These are phyloP conservation scores for Protomyces inouyei DNA, from an alignment of 1,139 yeast species.

Conservation along the genomic window DNA sequence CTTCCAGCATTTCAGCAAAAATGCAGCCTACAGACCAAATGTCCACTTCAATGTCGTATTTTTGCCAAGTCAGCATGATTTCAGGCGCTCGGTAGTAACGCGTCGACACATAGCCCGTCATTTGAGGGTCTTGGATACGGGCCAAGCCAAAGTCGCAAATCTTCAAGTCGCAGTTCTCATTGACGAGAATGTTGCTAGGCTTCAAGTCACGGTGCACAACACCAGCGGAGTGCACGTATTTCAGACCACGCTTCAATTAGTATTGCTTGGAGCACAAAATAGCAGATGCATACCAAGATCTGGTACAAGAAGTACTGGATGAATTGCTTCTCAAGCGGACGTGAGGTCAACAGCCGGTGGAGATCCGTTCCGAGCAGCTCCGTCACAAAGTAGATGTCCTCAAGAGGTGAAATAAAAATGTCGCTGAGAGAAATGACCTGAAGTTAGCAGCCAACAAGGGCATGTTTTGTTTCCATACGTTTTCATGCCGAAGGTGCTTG, in stretches of 20 bases:
- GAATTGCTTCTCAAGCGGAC: constrained; percentile 93
- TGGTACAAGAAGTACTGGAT: constrained; percentile 95
- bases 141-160: constrained; percentile 97
- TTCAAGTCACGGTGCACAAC: constrained; percentile 92
- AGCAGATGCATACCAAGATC: constrained; percentile 48
- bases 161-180: constrained; percentile 83
- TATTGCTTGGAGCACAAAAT: not conserved
- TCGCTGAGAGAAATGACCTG: constrained; percentile 75
- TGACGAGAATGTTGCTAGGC: constrained; percentile 86
- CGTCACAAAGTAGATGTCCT: constrained; percentile 94
- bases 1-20: constrained; percentile 97
- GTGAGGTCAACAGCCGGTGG: constrained; percentile 79
- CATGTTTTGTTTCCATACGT: constrained; percentile 43
- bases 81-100: constrained; percentile 98
- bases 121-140: constrained; percentile 94
- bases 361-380: constrained; percentile 95
- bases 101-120: constrained; percentile 98
- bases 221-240: constrained; percentile 94
- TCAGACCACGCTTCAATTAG: constrained; percentile 58
- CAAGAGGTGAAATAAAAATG: constrained; percentile 88
- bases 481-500: constrained; percentile 91
- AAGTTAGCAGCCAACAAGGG: not conserved
- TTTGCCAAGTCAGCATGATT: constrained; percentile 98
- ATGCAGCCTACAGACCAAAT: constrained; percentile 99
- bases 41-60: constrained; percentile 96